A percentile compares a stretch with the other conserved stretches of the same genome.
phyloP scores from a whole-genome alignment of 1,139 yeast genomes.

The Taphrina sp. region DNA sequence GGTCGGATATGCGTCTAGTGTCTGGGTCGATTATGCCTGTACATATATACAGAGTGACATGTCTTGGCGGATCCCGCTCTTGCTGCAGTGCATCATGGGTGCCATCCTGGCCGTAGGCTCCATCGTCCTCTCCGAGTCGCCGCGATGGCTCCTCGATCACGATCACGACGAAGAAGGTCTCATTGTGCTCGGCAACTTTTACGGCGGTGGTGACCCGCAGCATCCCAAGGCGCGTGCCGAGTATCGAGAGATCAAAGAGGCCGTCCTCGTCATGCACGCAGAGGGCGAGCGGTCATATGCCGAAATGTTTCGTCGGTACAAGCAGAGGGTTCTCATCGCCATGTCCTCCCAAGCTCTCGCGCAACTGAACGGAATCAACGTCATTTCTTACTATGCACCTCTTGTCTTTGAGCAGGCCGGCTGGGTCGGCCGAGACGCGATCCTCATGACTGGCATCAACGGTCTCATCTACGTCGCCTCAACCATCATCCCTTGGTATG shows the following conservation, averaged over 20 bases:
- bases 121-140: conserved; percentile 58
- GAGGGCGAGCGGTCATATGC: conserved; percentile 74
- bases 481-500: conserved; percentile 87
- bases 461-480: conserved; percentile 69
- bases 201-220: conserved; percentile 62
- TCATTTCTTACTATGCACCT: conserved; percentile 90
- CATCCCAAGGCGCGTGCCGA: conserved; percentile 61
- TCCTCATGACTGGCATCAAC: conserved; percentile 90
- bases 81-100: conserved; percentile 76
- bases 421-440: conserved; percentile 84
- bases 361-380: conserved; percentile 88
- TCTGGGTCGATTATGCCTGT: conserved; percentile 87
- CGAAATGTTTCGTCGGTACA: conserved; percentile 68
- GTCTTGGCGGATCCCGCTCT: conserved; percentile 79
- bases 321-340: conserved; percentile 78
- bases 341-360: conserved; percentile 91
- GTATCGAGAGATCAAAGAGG: conserved; percentile 73
- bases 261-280: conserved; percentile 69
- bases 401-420: conserved; percentile 93
- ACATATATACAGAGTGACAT: conserved; percentile 56
- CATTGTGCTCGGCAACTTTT: conserved; percentile 75
- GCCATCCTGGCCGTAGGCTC: conserved; percentile 66
- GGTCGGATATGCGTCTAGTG: conserved; percentile 78
- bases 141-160: conserved; percentile 57
- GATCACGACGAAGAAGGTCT: conserved; percentile 88